Evolutionary conservation across 2,329 filamentous ascomycete genomes (phyloP).

Genomic region (Epichloe coenophiala): DNA sequence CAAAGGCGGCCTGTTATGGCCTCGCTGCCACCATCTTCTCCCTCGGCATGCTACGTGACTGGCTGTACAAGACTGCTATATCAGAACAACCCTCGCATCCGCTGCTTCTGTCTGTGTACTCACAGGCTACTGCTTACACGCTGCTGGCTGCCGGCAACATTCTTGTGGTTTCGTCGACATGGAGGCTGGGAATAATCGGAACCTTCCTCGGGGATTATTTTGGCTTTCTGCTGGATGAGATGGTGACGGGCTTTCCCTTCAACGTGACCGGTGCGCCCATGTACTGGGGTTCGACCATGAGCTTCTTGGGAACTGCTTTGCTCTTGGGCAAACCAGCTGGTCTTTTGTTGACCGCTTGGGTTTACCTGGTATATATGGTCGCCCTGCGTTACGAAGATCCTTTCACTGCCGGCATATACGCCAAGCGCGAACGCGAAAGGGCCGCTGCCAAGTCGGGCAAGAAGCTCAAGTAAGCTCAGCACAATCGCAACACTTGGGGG

Average conservation of each 20-base stretch:
- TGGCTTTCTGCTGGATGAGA: constrained; percentile 90
- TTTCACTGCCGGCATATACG: constrained; percentile 87
- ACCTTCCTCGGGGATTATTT: constrained; percentile 98
- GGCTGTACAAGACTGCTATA: constrained; percentile 75
- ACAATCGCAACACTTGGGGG: not conserved
- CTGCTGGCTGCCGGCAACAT: constrained; percentile 67
- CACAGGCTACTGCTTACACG: constrained; percentile 51
- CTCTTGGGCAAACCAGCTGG: constrained; percentile 82
- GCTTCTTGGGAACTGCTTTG: constrained; percentile 78
- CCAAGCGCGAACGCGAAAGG: constrained; percentile 57
- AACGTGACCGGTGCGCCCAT: constrained; percentile 83
- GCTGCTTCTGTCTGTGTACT: constrained; percentile 45
- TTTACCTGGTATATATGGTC: constrained; percentile 65
- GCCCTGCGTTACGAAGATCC: constrained; percentile 84
- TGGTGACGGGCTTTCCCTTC: constrained; percentile 92
- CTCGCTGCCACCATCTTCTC: constrained; percentile 84
- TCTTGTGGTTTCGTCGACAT: constrained; percentile 81
- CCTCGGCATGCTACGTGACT: constrained; percentile 78
- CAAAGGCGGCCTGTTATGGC: constrained; percentile 72
- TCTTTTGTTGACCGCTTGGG: constrained; percentile 59
- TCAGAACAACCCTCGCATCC: constrained; percentile 63
- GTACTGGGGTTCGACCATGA: constrained; percentile 91
- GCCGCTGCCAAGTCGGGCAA: constrained; percentile 32
- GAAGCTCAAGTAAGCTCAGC: constrained; percentile 32
- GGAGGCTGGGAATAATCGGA: constrained; percentile 81